A percentile compares a stretch with the other conserved stretches of the same genome.
phyloP scores from a whole-genome alignment of 345 rosid species.

The Aquilaria malaccensis region DNA sequence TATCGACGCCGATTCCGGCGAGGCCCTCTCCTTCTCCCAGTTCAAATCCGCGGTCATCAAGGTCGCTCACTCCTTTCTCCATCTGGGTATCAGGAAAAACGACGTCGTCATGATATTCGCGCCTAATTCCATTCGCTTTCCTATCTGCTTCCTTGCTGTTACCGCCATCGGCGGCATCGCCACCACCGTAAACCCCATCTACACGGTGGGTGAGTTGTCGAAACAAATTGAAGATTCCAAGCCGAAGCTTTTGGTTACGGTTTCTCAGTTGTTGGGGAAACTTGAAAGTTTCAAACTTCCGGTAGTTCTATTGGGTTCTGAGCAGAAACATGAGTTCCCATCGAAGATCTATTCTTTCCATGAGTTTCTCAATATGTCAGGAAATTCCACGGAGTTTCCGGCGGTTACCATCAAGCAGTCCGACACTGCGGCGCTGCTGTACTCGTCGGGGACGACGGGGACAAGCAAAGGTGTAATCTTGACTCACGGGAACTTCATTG shows the following conservation, averaged over 20 bases:
- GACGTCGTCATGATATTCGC: constrained; percentile 67
- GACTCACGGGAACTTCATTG: constrained; percentile 75
- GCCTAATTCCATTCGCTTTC: constrained; percentile 74
- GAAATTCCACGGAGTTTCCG: constrained; percentile 39
- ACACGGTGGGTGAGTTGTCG: constrained; percentile 49
- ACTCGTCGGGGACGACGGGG: constrained; percentile 93
- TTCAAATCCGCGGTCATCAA: constrained; percentile 48
- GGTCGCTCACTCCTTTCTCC: constrained; percentile 58
- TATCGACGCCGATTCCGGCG: constrained; percentile 52
- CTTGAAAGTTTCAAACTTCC: constrained; percentile 57
- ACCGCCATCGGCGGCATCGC: constrained; percentile 61
- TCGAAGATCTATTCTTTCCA: constrained; percentile 32
- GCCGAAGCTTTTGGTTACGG: constrained; percentile 62
- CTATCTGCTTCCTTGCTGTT: constrained; percentile 66
- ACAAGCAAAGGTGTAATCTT: constrained; percentile 77
- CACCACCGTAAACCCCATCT: constrained; percentile 75
- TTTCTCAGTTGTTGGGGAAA: constrained; percentile 51
- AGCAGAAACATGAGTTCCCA: constrained; percentile 17
- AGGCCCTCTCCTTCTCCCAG: constrained; percentile 49
- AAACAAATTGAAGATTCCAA: constrained; percentile 66
- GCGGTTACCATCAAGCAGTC: constrained; percentile 36
- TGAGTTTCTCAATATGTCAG: constrained; percentile 41
- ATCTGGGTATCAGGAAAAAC: constrained; percentile 52
- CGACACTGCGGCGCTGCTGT: constrained; percentile 59
- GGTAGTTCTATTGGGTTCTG: constrained; percentile 42